Percentiles rank a stretch among this genome's conserved stretches.
Evolutionary conservation across 768 basidiomycete genomes (phyloP).

Genomic region (Pisolithus microcarpus): DNA sequence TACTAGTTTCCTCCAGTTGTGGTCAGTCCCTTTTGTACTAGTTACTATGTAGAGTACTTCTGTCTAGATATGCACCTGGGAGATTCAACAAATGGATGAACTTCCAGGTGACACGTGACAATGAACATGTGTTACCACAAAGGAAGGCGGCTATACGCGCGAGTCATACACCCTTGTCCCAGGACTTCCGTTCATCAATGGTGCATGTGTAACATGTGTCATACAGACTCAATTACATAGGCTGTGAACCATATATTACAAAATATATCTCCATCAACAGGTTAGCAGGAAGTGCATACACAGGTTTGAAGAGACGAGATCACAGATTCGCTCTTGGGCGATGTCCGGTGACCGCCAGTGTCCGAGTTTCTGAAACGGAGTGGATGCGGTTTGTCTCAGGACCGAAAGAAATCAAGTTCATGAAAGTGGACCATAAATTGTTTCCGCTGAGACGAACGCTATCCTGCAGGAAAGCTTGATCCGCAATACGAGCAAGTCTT

Average conservation of each 20-base stretch:
- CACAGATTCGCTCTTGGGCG: constrained; percentile 21
- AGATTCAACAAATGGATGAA: too few relatives aligned
- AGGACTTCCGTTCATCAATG: too few relatives aligned
- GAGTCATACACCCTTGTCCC: too few relatives aligned
- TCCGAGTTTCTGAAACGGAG: constrained; percentile 11
- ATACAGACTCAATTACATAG: not conserved
- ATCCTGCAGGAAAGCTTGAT: constrained; percentile 53
- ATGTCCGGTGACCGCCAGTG: not conserved
- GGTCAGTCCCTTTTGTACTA: too few relatives aligned
- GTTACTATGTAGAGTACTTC: too few relatives aligned
- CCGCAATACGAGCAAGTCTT: constrained; percentile 65
- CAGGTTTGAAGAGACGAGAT: constrained; percentile 11
- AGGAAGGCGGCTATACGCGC: too few relatives aligned
- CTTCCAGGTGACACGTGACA: too few relatives aligned
- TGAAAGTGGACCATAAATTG: constrained; percentile 61
- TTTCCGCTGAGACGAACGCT: constrained; percentile 58
- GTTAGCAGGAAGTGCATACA: constrained; percentile 2
- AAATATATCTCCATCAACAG: not conserved
- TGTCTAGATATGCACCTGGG: too few relatives aligned
- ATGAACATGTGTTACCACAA: too few relatives aligned
- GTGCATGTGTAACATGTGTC: too few relatives aligned
- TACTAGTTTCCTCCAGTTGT: too few relatives aligned
- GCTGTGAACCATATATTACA: not conserved
- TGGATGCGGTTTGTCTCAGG: constrained; percentile 37
- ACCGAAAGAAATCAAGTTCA: constrained; percentile 53